Percentiles rank a stretch among this genome's conserved stretches.
Evolutionary conservation across 1,139 yeast species (phyloP).

Genomic region (Torulaspora pretoriensis): DNA sequence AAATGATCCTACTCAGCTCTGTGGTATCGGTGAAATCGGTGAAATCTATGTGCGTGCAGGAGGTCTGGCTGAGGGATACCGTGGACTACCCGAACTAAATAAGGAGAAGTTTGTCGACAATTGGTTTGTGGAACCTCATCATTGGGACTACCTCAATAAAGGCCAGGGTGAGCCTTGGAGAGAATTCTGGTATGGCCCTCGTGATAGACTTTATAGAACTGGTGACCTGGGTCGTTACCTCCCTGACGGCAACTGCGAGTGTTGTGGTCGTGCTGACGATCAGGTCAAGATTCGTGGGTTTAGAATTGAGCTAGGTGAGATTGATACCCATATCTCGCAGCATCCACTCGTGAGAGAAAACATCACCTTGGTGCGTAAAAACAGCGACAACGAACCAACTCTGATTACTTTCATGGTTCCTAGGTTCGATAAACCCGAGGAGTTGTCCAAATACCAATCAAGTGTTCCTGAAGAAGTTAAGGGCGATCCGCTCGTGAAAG

Average conservation of each 20-base stretch:
- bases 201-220: conserved; percentile 92
- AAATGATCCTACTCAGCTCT: conserved; percentile 76
- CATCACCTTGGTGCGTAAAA: conserved; percentile 86
- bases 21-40: conserved; percentile 99
- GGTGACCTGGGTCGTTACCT: conserved; percentile 96
- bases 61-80: conserved; percentile 93
- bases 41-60: conserved; percentile 98
- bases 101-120: conserved; percentile 80
- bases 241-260: conserved; percentile 96
- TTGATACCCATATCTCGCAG: conserved; percentile 93
- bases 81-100: conserved; percentile 85
- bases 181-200: conserved; percentile 82
- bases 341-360: conserved; percentile 90
- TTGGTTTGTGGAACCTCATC: conserved; percentile 70
- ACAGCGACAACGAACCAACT: conserved; percentile 88
- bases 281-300: conserved; percentile 98
- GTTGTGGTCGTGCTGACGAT: conserved; percentile 98
- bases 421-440: conserved; percentile 55
- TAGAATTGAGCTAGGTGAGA: conserved; percentile 96
- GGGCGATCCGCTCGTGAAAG: conserved; percentile 68
- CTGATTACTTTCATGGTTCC: conserved; percentile 91
- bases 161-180: conserved; percentile 60
- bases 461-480: conserved; percentile 40
- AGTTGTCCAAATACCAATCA: conserved; percentile 29
- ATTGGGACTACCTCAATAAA: conserved; percentile 58